Evolutionary conservation across 495 filamentous ascomycete genomes (phyloP).

Genomic region (Bacidia gigantensis): DNA sequence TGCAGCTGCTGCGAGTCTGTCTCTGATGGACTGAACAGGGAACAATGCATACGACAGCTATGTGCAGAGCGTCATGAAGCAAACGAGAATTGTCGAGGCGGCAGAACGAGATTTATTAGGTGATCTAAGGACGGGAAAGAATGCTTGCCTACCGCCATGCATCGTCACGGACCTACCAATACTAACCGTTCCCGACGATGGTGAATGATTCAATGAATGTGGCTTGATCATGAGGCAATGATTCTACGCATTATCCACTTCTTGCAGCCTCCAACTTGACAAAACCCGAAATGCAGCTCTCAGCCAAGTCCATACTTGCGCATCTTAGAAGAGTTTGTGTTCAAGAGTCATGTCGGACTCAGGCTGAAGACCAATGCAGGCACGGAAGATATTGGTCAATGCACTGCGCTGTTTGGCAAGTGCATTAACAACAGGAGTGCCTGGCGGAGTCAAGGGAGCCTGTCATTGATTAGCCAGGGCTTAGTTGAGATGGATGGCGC

Average conservation of each 20-base stretch:
- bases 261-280: not conserved
- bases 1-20: too few species aligned
- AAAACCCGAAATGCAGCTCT: not conserved
- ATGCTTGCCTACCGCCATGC: not conserved
- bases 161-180: not conserved
- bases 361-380: constrained; percentile 91
- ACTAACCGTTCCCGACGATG: not conserved
- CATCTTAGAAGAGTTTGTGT: constrained; percentile 77
- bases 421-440: constrained; percentile 91
- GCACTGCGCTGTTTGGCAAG: constrained; percentile 92
- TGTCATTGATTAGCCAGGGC: constrained; percentile 14
- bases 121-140: not conserved
- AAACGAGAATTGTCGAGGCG: not conserved
- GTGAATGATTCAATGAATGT: not conserved
- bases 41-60: too few species aligned
- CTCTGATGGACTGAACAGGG: too few species aligned
- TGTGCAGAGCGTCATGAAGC: too few species aligned
- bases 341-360: constrained; percentile 99
- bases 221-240: too few species aligned
- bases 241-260: too few species aligned
- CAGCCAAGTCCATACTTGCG: not conserved
- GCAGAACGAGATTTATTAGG: not conserved
- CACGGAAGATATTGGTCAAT: constrained; percentile 96
- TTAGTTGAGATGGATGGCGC: not conserved
- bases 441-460: constrained; percentile 86